Base-by-base conservation (phyloP, 2,329 filamentous ascomycete species). In the Xylogone sp. region DNA sequence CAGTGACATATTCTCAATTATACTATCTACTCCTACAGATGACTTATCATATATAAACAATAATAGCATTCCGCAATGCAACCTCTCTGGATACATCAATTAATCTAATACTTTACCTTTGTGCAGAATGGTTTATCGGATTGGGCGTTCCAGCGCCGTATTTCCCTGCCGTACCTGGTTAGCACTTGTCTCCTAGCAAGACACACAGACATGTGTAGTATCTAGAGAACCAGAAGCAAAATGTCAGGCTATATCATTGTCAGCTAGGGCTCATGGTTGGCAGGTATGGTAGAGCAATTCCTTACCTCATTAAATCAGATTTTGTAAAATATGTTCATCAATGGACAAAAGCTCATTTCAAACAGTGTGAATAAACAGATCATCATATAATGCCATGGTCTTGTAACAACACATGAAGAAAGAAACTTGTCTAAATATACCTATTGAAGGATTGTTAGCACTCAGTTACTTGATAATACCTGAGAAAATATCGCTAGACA, bases 281-380 rank as follows among this genome's bases (percentile, higher is more conserved):
- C 12, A 49, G 6, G 9, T 3, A 47, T 21, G 48, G 45, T 52
- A 27, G 43, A 54, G 64, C 8, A 4, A 39, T 39, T 16, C 4
- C 34, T 61, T 67, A 70, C 68, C 69, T 71, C 69, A 72, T 71
- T 71, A 71, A 71, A 72, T 72, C 69, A 71, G 69, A 71, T 65
- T 71, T 71, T 69, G 64, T 56, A 62, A 58, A 56, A 56, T 69
- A 59, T 59, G 62, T 68, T 69, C 68, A 68, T 59, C 56, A 59
- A 58, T 58, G 59, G 57, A 64, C 56, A 55, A 56, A n/a, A 64
- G 61, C 59, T 57, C 59, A 57, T 54, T 59, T 70, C 68, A 70
- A 69, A 71, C 66, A 71, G 69, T 71, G 68, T 71, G 69, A 70
- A 70, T 69, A 70, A 68, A 57, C 58, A 53, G 62, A 63, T 69